Evolutionary conservation across 1,284 basidiomycete species (phyloP), one percentile per base, ranked within the genome.

Genomic region (Termitomyces sp.): DNA sequence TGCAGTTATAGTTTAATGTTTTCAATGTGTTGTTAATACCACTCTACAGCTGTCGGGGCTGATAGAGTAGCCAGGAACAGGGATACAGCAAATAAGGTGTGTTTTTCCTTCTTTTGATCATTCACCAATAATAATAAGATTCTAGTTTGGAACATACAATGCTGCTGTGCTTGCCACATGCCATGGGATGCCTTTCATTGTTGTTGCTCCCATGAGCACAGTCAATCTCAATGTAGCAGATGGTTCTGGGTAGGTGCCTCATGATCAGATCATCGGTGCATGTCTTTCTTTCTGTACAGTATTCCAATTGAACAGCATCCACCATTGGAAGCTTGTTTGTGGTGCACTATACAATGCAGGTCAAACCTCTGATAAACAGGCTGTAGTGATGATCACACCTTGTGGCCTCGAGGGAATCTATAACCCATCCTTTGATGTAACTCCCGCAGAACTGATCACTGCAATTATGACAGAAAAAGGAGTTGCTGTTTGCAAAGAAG

Each of bases 351-450:
- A 87, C 60, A 81, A 84, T 0, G 67, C 70, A 14, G 77, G 76
- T 0, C 67, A 72, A 18, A 71, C 39, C 8, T 39, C 42, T 13
- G 42, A 74, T 46, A 72, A 80, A 53, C 83, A 87, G 60, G 80
- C 80, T 0, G 78, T 83, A 40, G 84, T 91, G 18, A 83, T 88
- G 78, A 79, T 90, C 50, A 90, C 89, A 0, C 86, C 89, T 0
- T 72, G 78, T 34, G 81, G 77, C 3, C 70, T 89, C 56, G 67
- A 78, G 52, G 81, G 76, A 50, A 81, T 94, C 8, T 93, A 94
- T 69, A 97, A 96, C 68, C 93, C 93, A 3, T 90, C 88, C 57
- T 97, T 96, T 67, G 93, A 96, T 65, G 92, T 97, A 14, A 96
- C 93, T 0, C 93, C 93, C 0, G 90, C 92, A 1, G 86, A 90